phyloP scores from a whole-genome alignment of 2,329 filamentous ascomycete species.

The Penicillium sp. region DNA sequence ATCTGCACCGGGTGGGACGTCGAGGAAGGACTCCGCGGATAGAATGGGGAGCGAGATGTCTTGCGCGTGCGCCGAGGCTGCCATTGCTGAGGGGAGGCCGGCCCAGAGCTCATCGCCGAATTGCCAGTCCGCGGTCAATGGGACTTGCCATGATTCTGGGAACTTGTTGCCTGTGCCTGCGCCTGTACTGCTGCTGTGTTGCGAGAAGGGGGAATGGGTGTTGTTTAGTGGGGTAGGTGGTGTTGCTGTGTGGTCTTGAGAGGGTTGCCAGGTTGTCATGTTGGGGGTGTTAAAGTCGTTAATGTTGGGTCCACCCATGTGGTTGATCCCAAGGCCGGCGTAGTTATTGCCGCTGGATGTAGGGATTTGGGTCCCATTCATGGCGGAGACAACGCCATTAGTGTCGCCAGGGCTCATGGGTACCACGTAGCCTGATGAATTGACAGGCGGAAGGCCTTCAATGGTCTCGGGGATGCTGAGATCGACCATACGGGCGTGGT shows the following conservation, averaged over 20 bases:
- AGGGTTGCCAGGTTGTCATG: conserved; percentile 13
- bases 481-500: conserved; percentile 7
- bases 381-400: conserved; percentile 5
- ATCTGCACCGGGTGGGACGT: conserved; percentile 2
- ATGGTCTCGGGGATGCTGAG: conserved; percentile 26
- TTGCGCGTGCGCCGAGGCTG: conserved; percentile 7
- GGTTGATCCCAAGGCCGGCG: conserved; percentile 6
- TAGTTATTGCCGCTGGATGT: conserved; percentile 5
- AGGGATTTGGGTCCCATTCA: conserved; percentile 3
- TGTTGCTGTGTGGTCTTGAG: conserved; percentile 7
- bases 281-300: conserved; percentile 1
- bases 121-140: conserved; percentile 86
- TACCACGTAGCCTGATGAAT: conserved; percentile 35
- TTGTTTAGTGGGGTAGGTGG: conserved; percentile 11
- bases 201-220: conserved; percentile 28
- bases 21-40: conserved; percentile 20
- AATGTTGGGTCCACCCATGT: conserved; percentile 5
- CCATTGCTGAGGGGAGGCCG: conserved; percentile 21
- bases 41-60: conserved; percentile 16
- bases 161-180: conserved; percentile 17
- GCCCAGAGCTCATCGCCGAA: conserved; percentile 27
- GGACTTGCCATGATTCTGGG: conserved; percentile 79
- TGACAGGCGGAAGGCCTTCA: conserved; percentile 32
- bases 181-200: conserved; percentile 14
- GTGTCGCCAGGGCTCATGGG: conserved; percentile 23